Base-by-base conservation (phyloP, 306 rosid species). In the Sicyos edulis region DNA sequence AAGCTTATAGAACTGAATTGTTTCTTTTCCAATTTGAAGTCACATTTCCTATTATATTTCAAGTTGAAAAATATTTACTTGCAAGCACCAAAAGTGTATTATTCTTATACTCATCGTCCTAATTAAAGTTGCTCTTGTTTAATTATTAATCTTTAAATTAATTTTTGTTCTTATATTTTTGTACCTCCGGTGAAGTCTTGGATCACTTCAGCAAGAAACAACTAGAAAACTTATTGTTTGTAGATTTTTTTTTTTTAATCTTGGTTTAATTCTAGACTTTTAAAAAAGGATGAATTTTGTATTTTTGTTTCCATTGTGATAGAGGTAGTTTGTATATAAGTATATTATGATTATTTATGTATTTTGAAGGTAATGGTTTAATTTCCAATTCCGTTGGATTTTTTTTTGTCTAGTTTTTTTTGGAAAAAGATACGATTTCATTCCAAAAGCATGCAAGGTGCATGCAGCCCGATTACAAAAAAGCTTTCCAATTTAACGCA, bases 161-260 rank as follows among this genome's bases (percentile, higher is more conserved):
- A 64, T 85, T 90, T 72, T 81, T 83, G 54, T 90, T 92, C 80
- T 83, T 90, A 76, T 92, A 92, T 78, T 92, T 90, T 83, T 93
- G 96, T 69, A 92, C 96, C 71, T 88, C 93, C 26, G 88, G 76
- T 85, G 91, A 92, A 88, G 91, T 88, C 78, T 84, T 88, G 84
- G 92, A 92, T 81, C 95, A 90, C 82, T 86, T 90, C 68, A 85
- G 88, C 65, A 89, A 91, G 59, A 81, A 70, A 71, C 76, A 85
- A 74, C 77, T 86, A 4, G 87, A 34, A 34, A 80, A 82, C 84
- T 89, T 58, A 88, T 88, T n/a, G n/a, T n/a, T 45, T 2, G 50
- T 47, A 12, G 3, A 14, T 6, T 50, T 4, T 11, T 5, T n/a
- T n/a, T n/a, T n/a, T n/a, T n/a, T n/a, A n/a, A n/a, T n/a, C n/a